phyloP scores from a whole-genome alignment of 202 grass and related monocot species.

The Musa balbisiana region DNA sequence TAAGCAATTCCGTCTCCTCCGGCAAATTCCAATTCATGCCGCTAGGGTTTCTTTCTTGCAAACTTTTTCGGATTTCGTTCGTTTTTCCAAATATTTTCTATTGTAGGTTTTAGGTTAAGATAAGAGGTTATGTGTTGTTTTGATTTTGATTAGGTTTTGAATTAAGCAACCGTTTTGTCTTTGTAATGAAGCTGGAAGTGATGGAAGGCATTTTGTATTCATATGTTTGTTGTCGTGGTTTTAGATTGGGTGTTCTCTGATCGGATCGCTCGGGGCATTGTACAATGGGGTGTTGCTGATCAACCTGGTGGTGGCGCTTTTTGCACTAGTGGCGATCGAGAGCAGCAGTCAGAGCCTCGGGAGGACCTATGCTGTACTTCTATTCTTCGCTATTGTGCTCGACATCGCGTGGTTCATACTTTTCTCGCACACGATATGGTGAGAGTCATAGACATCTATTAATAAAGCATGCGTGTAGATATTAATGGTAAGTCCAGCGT shows the following conservation, averaged over 20 bases:
- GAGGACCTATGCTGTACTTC: constrained; percentile 79
- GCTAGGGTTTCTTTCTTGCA: not conserved
- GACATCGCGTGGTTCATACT: constrained; percentile 95
- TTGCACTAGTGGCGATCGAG: constrained; percentile 90
- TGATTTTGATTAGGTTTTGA: not conserved
- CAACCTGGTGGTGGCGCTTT: constrained; percentile 92
- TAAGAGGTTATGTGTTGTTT: not conserved
- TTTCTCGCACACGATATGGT: constrained; percentile 94
- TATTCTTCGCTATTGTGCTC: constrained; percentile 73
- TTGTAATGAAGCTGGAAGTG: not conserved
- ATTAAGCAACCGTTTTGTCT: constrained; percentile 3
- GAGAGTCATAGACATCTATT: constrained; percentile 30
- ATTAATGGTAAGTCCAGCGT: not conserved
- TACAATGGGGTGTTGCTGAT: constrained; percentile 93
- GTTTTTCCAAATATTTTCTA: not conserved
- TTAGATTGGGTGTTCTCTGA: constrained; percentile 83
- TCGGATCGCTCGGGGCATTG: constrained; percentile 85
- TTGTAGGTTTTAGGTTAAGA: not conserved
- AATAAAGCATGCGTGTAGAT: not conserved
- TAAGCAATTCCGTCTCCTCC: constrained; percentile 14
- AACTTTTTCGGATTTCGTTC: not conserved
- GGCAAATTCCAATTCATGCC: too few species aligned
- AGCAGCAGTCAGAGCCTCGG: constrained; percentile 87
- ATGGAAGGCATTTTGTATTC: constrained; percentile 9
- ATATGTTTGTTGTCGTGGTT: not conserved